Base-by-base conservation (phyloP, 192 early-diverging fungal genomes). In the Lobosporangium transversale region DNA sequence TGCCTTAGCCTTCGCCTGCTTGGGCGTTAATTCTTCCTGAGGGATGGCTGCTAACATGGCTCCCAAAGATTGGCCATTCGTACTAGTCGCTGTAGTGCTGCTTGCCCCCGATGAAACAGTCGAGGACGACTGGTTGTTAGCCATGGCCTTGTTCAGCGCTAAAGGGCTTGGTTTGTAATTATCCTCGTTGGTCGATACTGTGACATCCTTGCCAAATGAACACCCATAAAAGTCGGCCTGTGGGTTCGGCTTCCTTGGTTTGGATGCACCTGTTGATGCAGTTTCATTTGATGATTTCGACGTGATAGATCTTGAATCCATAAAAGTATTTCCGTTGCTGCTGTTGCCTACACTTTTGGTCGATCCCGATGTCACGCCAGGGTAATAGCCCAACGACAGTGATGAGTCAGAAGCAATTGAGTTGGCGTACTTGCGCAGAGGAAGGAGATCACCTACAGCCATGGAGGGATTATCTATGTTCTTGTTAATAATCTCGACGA, bases 181-280 rank as follows among this genome's bases (percentile, higher is more conserved):
- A 30, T 76, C 73, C 24, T 76, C 73, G 15, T 53, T 76, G 7
- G 33, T 8, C 14, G 35, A 21, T 18, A 56, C 36, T 14, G 27
- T 52, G 47, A 52, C 17, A 24, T 55, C 53, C 2, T 21, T 43
- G 9, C 59, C 73, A 51, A 76, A 76, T 5, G 73, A 76, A 36
- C 73, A 62, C 32, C 73, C 73, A 53, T 76, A 76, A 52, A 76
- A 76, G 40, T 76, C 73, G 0, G 73, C 53, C 36, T 74, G 70
- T 30, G 64, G 64, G 40, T 76, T 76, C 15, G 73, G 64, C 3
- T 55, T 49, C 20, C 64, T 27, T 21, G 73, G 58, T 42, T 59
- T 66, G 20, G 42, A 20, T 1, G 26, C 30, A 2, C 27, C 37
- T 18, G 24, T 20, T 15, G 58, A 35, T 1, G 7, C 20, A 3